Evolutionary conservation across 2,329 filamentous ascomycete species (phyloP), one percentile per base, ranked within the genome.

Genomic region (Lachnellula cervina): DNA sequence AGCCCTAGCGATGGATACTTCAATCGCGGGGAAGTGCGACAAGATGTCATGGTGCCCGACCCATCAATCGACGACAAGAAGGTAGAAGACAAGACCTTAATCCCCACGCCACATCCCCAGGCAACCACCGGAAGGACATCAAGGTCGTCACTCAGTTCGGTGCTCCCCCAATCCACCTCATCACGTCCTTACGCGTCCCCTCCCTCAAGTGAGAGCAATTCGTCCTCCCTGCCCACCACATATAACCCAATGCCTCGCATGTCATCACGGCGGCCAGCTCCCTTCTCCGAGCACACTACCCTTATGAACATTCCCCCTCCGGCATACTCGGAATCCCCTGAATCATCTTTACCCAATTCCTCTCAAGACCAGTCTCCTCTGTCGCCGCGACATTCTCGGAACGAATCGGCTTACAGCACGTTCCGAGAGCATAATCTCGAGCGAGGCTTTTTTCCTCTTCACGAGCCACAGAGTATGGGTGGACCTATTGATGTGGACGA

Each of bases 1-100:
- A 64, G 59, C 42, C 68, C 68, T 11, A 55, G 59, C 14, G 62
- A 68, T 65, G 66, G 68, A 21, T 68, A 68, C 56, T 69, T 69
- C 55, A 57, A 59, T 53, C 59, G 51, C n/a, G 51, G 52, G 37
- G 54, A 59, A 17, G 52, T 59, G 34, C 51, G 59, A 19, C 44
- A 51, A 47, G 51, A 56, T 32, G 45, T 51, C 14, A 63, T 66
- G 56, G 62, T 66, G 6, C 61, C 58, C n/a, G 64, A 66, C 52
- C 65, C 63, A 37, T 59, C 61, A 17, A 25, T 64, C 25, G 58
- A 61, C 28, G 47, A 54, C 28, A 61, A 58, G 38, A 53, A 57
- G 25, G 58, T 61, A 51, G 64, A 64, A 38, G 48, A 55, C 28
- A 68, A 67, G 49, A 60, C 59, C 8, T 56, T 64, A 37, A 63